Conservation (phyloP, 2,329 filamentous ascomycete genomes). For the Colletotrichum sp. region DNA sequence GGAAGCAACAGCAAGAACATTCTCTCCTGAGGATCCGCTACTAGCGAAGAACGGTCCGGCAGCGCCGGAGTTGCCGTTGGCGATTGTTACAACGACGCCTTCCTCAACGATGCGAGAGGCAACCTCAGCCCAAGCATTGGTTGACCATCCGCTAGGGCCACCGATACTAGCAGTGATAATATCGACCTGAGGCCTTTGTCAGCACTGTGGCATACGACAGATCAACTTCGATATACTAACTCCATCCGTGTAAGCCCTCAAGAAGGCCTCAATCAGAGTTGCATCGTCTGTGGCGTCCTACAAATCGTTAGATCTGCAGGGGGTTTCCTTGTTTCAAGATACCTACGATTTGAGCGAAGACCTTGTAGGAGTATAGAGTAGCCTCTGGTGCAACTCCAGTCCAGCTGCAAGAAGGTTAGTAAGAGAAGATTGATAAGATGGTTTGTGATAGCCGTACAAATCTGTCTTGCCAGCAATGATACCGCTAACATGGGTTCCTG, state of each 20-base stretch:
- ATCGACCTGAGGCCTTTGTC: slow-evolving; percentile 26
- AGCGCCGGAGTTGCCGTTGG: slow-evolving; percentile 56
- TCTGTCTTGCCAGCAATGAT: slow-evolving; percentile 33
- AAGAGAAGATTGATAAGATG: too few relatives aligned
- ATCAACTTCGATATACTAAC: not conserved
- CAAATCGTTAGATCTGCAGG: not conserved
- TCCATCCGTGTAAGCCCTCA: slow-evolving; percentile 37
- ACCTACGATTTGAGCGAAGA: slow-evolving; percentile 25
- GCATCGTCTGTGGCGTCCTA: slow-evolving; percentile 34
- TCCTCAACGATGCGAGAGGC: slow-evolving; percentile 44
- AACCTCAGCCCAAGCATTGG: slow-evolving; percentile 42
- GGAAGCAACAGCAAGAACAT: slow-evolving; percentile 50
- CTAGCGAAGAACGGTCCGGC: slow-evolving; percentile 52
- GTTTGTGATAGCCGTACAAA: not conserved
- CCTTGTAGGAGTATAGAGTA: slow-evolving; percentile 31
- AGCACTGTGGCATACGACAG: not conserved
- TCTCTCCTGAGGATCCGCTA: slow-evolving; percentile 43
- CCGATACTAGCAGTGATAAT: slow-evolving; percentile 49
- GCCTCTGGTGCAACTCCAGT: slow-evolving; percentile 33
- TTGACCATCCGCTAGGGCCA: slow-evolving; percentile 37
- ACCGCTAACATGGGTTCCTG: slow-evolving; percentile 38
- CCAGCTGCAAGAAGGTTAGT: slow-evolving; percentile 21
- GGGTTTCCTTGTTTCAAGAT: not conserved
- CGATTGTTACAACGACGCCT: slow-evolving; percentile 54
- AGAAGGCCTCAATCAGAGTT: slow-evolving; percentile 41